Base-by-base conservation (phyloP, 179 eudicot species). In the Beta corolliflora region DNA sequence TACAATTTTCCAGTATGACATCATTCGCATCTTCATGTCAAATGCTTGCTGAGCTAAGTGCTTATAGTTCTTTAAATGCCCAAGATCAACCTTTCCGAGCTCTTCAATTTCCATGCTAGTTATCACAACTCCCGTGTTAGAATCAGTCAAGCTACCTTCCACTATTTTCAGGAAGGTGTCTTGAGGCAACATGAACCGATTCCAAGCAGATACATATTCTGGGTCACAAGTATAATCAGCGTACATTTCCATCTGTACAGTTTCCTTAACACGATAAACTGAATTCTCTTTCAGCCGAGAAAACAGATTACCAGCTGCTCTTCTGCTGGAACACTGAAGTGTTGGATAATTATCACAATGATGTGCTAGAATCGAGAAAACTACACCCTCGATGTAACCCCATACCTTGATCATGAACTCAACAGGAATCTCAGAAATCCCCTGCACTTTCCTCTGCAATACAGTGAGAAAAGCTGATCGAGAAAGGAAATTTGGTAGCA, bases 1-100 rank as follows among this genome's bases (percentile, higher is more conserved):
- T 14, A 89, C 93, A 19, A 89, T 84, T 59, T 83, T 82, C 89
- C 93, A 89, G 5, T 92, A 92, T 0, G 92, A 90, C 0, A 69
- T 81, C 69, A 92, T 64, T 25, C 93, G 84, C 90, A 92, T 87
- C 46, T 85, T 88, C 88, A 92, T 58, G 1, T 91, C 93, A 41
- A 85, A 89, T 0, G 94, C 94, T 29, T 77, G 75, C 23, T 81
- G 87, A 4, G 81, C 78, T 0, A 71, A 55, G 5, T 77, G 48
- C 11, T 79, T 54, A 56, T 74, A 64, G 48, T 14, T 58, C 69
- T 78, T 53, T 77, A 91, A 58, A 63, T 91, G 92, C 2, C 10
- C 71, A 15, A 90, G 81, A 0, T 85, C 81, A 0, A 93, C 79
- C 12, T 14, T 44, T 18, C 94, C 91, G 19, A 86, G 79, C 1